phyloP scores from a whole-genome alignment of 192 early-diverging fungal species.

The Coemansia sp. region DNA sequence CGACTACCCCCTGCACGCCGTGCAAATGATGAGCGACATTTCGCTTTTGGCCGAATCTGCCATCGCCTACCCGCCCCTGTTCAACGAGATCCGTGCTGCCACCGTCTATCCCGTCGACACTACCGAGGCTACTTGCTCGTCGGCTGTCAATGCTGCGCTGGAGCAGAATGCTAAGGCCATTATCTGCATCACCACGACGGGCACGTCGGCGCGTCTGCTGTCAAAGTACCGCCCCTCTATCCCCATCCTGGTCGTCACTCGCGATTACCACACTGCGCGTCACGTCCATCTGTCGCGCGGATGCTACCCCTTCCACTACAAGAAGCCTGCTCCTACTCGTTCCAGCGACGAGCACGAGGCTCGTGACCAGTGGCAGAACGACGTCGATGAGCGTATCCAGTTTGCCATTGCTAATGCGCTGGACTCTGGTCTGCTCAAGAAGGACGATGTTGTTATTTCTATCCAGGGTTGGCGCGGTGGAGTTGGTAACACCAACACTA shows the following conservation, averaged over 20 bases:
- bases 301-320: conserved; percentile 80
- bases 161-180: conserved; percentile 87
- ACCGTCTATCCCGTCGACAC: conserved; percentile 76
- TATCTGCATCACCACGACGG: conserved; percentile 89
- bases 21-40: conserved; percentile 94
- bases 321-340: conserved; percentile 47
- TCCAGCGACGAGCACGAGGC: conserved; percentile 50
- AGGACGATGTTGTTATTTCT: conserved; percentile 72
- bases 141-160: conserved; percentile 82
- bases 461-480: conserved; percentile 82
- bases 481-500: conserved; percentile 82
- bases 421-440: conserved; percentile 66
- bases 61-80: conserved; percentile 93
- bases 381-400: conserved; percentile 77
- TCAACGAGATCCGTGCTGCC: conserved; percentile 83
- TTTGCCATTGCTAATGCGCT: conserved; percentile 80
- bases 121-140: conserved; percentile 91
- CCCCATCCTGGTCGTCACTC: conserved; percentile 93
- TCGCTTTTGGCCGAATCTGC: conserved; percentile 91
- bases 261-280: conserved; percentile 72
- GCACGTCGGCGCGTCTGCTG: conserved; percentile 85
- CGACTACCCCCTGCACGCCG: conserved; percentile 85
- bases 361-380: conserved; percentile 77
- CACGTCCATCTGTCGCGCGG: conserved; percentile 79
- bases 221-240: conserved; percentile 94